phyloP scores from a whole-genome alignment of 495 filamentous ascomycete species.

The Aspergillus ellipticus region DNA sequence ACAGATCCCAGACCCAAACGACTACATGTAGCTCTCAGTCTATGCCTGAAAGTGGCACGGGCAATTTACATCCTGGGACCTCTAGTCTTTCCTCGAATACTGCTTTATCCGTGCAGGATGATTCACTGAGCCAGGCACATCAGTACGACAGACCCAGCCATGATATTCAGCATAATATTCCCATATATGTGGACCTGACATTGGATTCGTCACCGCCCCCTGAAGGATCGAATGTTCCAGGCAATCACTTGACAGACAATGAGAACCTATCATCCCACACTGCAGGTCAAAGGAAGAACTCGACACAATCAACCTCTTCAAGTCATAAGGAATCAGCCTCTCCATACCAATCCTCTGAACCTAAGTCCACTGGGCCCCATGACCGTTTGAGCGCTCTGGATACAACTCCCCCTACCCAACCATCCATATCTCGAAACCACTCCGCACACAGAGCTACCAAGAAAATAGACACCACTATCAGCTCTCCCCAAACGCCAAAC shows the following conservation, averaged over 20 bases:
- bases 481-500: background rate
- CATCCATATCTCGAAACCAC: background rate
- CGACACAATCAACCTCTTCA: background rate
- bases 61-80: background rate
- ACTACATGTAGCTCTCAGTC: slow-evolving; percentile 18
- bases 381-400: background rate
- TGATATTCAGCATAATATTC: slow-evolving; percentile 1
- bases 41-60: background rate
- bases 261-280: slow-evolving; percentile 23
- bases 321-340: background rate
- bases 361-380: no score
- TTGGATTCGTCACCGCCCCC: background rate
- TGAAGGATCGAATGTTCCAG: background rate
- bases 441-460: background rate
- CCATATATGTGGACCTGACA: slow-evolving; percentile 24
- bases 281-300: slow-evolving; percentile 6
- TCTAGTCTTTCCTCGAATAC: background rate
- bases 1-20: slow-evolving; percentile 23
- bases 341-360: background rate
- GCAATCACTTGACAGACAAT: slow-evolving; percentile 21
- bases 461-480: background rate
- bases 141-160: background rate
- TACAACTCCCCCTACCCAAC: background rate
- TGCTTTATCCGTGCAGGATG: background rate
- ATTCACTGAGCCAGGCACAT: background rate